Base-by-base conservation (phyloP, 2,329 filamentous ascomycete species). In the Paramyrothecium roridum region DNA sequence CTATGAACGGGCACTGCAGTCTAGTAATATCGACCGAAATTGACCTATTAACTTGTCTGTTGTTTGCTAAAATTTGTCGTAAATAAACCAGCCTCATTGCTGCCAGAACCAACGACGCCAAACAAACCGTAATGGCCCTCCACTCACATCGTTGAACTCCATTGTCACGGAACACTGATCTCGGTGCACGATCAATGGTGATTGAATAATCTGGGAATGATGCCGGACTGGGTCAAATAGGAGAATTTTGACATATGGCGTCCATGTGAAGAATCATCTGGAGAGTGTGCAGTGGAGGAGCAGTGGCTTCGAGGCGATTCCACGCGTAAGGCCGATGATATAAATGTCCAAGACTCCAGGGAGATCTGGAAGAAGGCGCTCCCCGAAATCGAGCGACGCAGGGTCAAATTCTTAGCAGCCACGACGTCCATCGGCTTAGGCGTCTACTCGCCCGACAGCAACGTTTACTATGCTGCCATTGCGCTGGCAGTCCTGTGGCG, bases 401-500 rank as follows among this genome's bases (percentile, higher is more conserved):
- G 34, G 2, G 20, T 11, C 2, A 46, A 57, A 8, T 48, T 23
- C 22, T 48, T 19, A 20, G 48, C 46, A 2, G 51, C 52, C 12
- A 56, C 34, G 1, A 34, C 53, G 0, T 52, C 57, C n/a, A 59
- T 49, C 1, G 46, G 46, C 19, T 21, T 23, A 16, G 46, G 19
- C 22, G 8, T 21, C 8, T 48, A 23, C 46, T 48, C 37, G 4
- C 37, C 37, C 12, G n/a, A 3, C n/a, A 43, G 16, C 16, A 13
- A 43, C n/a, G 16, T 13, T 13, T 8, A 6, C 46, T 8, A 48
- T 20, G 46, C 46, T 13, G 46, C 22, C 46, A 19, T 21, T 20
- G 46, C 46, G 19, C 22, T 21, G 19, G 8, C 46, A 4, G 22
- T 65, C 64, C 61, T 4, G 57, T 65, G 3, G 57, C 60, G 45